phyloP scores from a whole-genome alignment of 1,139 yeast species.

The Yamadazyma taylorii region DNA sequence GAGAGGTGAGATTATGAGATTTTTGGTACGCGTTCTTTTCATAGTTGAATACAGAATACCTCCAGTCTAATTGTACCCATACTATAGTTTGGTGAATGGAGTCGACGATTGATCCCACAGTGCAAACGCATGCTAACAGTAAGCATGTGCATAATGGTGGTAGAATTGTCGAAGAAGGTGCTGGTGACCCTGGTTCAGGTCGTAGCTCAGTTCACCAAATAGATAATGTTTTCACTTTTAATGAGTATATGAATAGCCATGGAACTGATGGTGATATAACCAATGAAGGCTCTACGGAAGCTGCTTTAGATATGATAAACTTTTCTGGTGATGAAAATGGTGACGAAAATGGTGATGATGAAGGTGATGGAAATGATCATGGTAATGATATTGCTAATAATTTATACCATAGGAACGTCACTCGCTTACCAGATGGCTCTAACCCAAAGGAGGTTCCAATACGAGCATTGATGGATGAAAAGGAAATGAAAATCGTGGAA shows the following conservation, averaged over 20 bases:
- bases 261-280: conserved; percentile 2
- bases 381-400: neutral
- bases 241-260: conserved; percentile 46
- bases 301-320: conserved; percentile 21
- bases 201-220: conserved; percentile 1
- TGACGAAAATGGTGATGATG: conserved; percentile 14
- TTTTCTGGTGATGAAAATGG: conserved; percentile 10
- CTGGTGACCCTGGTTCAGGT: neutral
- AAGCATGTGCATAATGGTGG: too few species aligned
- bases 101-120: conserved; percentile 1
- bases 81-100: neutral
- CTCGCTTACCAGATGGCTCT: too few species aligned
- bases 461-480: neutral
- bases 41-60: too few species aligned
- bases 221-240: conserved; percentile 39
- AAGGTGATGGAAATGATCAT: neutral
- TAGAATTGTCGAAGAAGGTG: too few species aligned
- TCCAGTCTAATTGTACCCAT: too few species aligned
- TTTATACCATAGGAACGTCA: too few species aligned
- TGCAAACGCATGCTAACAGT: too few species aligned
- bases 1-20: too few species aligned
- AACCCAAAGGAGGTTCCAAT: too few species aligned
- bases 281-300: conserved; percentile 12
- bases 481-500: conserved; percentile 25
- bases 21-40: too few species aligned